Percentiles rank a stretch among this genome's conserved stretches.
Conservation (phyloP, 192 early-diverging fungal species). For the Powellomyces hirtus region DNA sequence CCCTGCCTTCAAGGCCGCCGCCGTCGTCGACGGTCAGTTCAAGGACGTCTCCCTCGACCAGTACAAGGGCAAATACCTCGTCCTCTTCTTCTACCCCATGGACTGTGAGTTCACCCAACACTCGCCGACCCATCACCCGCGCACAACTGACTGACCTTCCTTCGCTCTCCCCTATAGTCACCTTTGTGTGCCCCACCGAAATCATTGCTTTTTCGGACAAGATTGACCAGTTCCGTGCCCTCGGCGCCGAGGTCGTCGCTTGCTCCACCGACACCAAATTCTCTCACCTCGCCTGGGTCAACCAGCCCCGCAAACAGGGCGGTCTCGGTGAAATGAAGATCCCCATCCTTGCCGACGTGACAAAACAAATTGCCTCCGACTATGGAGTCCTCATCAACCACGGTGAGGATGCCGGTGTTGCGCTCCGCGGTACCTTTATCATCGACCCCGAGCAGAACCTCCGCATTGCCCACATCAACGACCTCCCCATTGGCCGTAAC, state of each 20-base stretch:
- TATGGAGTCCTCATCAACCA: slow-evolving; percentile 86
- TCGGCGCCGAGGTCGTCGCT: slow-evolving; percentile 65
- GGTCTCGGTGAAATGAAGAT: slow-evolving; percentile 89
- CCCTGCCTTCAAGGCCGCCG: slow-evolving; percentile 64
- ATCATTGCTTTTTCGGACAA: slow-evolving; percentile 87
- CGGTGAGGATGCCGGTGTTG: slow-evolving; percentile 62
- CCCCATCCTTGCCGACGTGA: slow-evolving; percentile 85
- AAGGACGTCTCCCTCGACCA: slow-evolving; percentile 61
- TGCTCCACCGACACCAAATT: slow-evolving; percentile 22
- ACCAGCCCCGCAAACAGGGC: slow-evolving; percentile 80
- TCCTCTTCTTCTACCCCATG: slow-evolving; percentile 81
- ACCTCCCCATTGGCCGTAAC: slow-evolving; percentile 78
- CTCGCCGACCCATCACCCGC: slow-evolving; percentile 35
- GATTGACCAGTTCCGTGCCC: slow-evolving; percentile 74
- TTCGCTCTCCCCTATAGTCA: slow-evolving; percentile 3
- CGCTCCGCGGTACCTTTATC: slow-evolving; percentile 66
- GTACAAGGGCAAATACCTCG: slow-evolving; percentile 55
- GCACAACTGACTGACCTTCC: slow-evolving; percentile 7
- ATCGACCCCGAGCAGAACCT: slow-evolving; percentile 87
- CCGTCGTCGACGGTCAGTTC: slow-evolving; percentile 66
- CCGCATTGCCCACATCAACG: slow-evolving; percentile 86
- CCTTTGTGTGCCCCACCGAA: slow-evolving; percentile 80
- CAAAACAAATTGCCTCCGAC: slow-evolving; percentile 81
- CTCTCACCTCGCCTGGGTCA: slow-evolving; percentile 63
- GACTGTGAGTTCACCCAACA: slow-evolving; percentile 51